A percentile compares a stretch with the other conserved stretches of the same genome.
phyloP scores from a whole-genome alignment of 1,284 basidiomycete species.

The Mycena citricolor region DNA sequence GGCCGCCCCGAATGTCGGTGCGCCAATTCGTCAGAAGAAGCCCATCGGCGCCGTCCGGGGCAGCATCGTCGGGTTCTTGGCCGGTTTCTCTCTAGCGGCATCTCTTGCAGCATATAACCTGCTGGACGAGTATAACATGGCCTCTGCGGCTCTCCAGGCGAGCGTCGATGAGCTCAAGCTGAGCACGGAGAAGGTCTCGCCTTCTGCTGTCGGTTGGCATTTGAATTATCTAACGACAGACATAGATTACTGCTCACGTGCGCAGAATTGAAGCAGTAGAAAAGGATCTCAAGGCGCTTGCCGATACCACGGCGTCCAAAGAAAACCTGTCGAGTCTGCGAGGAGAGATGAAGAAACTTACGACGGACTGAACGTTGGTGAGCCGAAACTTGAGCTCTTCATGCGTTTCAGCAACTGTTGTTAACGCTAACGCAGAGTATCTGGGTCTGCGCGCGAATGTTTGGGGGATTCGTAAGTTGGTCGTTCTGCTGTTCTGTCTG shows the following conservation, averaged over 20 bases:
- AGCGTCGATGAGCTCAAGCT: conserved; percentile 85
- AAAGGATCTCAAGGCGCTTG: conserved; percentile 80
- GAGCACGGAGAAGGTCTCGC: conserved; percentile 74
- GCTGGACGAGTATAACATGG: conserved; percentile 86
- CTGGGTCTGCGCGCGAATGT: conserved; percentile 75
- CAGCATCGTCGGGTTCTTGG: conserved; percentile 86
- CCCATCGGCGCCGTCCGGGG: conserved; percentile 85
- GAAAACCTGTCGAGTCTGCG: conserved; percentile 77
- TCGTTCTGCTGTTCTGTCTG: conserved; percentile 14
- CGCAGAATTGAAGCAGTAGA: conserved; percentile 85
- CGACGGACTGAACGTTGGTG: conserved; percentile 76
- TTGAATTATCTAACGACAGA: conserved; percentile 6
- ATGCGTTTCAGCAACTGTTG: background rate
- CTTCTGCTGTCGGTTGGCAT: background rate
- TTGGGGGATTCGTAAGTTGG: conserved; percentile 78
- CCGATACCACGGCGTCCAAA: conserved; percentile 66
- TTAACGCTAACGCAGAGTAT: conserved; percentile 52
- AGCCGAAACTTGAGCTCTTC: no score
- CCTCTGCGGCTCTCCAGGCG: conserved; percentile 79
- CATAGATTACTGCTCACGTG: conserved; percentile 82
- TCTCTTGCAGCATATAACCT: conserved; percentile 86
- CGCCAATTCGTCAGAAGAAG: conserved; percentile 63
- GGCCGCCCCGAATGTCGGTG: conserved; percentile 52
- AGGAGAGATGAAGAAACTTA: conserved; percentile 86
- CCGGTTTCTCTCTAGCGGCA: conserved; percentile 85